A percentile compares a stretch with the other conserved stretches of the same genome.
Conservation (phyloP, 139 green algal genomes). For the Tetradesmus lagerheimii region DNA sequence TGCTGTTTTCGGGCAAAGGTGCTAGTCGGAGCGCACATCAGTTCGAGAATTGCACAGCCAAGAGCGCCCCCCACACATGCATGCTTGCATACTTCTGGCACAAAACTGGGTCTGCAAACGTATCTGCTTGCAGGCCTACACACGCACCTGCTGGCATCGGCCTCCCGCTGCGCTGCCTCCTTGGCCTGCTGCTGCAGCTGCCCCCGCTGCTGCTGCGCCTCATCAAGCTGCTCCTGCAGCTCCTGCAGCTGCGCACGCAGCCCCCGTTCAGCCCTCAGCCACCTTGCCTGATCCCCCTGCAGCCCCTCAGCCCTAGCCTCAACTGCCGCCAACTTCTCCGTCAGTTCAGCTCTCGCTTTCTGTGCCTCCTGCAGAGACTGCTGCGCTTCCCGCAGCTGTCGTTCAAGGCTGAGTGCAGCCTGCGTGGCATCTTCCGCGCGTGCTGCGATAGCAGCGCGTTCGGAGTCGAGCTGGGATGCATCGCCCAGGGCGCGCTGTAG, state of each 20-base stretch:
- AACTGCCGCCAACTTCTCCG: slow-evolving; percentile 7
- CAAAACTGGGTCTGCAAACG: too few relatives aligned
- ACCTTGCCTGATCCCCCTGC: slow-evolving; percentile 29
- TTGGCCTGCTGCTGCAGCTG: slow-evolving; percentile 45
- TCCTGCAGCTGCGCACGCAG: slow-evolving; percentile 13
- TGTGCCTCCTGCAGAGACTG: slow-evolving; percentile 43
- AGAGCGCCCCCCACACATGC: too few relatives aligned
- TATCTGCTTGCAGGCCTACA: background rate
- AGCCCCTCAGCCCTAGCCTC: slow-evolving; percentile 1
- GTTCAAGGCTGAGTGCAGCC: slow-evolving; percentile 43
- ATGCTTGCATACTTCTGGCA: too few relatives aligned
- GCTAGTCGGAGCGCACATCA: too few relatives aligned
- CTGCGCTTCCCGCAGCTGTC: slow-evolving; percentile 46
- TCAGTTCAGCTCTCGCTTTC: background rate
- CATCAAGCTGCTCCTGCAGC: slow-evolving; percentile 35
- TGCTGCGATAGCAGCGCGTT: background rate
- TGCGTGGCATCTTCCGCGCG: slow-evolving; percentile 26
- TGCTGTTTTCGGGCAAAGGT: too few relatives aligned
- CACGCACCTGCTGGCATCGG: slow-evolving; percentile 51
- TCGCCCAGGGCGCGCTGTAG: slow-evolving; percentile 28
- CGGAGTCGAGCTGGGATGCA: background rate
- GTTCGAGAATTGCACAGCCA: too few relatives aligned
- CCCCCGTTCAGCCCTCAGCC: slow-evolving; percentile 8
- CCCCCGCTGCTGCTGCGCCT: background rate
- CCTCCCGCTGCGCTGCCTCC: slow-evolving; percentile 50